phyloP scores from a whole-genome alignment of 371 early-diverging fungal genomes.

The Mortierella sp. region DNA sequence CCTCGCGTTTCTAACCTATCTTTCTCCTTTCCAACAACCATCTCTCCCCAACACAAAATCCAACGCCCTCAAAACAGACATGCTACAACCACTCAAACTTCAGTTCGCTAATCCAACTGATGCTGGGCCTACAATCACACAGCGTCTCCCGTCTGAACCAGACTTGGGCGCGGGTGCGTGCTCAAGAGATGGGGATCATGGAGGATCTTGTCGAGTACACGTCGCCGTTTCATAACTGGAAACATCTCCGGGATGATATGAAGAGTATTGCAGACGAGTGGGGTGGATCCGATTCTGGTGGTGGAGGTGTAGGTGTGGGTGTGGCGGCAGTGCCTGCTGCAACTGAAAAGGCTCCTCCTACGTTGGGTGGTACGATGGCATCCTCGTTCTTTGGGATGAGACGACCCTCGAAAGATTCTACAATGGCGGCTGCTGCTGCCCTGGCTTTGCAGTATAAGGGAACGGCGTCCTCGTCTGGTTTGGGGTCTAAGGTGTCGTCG shows the following conservation, averaged over 20 bases:
- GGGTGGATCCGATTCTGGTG: slow-evolving; percentile 51
- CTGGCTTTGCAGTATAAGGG: neutral
- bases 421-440: neutral
- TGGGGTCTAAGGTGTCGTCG: neutral
- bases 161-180: slow-evolving; percentile 72
- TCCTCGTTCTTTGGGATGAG: slow-evolving; percentile 5
- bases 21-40: no score
- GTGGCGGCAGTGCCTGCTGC: neutral
- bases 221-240: slow-evolving; percentile 75
- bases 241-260: slow-evolving; percentile 76
- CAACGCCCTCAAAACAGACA: slow-evolving; percentile 59
- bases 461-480: neutral
- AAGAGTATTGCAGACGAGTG: slow-evolving; percentile 71
- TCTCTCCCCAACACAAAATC: neutral
- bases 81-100: slow-evolving; percentile 77
- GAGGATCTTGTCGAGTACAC: slow-evolving; percentile 73
- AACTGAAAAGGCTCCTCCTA: neutral
- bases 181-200: slow-evolving; percentile 65
- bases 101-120: slow-evolving; percentile 71
- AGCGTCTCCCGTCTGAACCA: slow-evolving; percentile 69
- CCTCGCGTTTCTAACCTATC: neutral
- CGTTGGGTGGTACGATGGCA: neutral
- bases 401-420: neutral
- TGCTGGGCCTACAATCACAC: slow-evolving; percentile 74
- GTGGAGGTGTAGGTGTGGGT: neutral